Percentiles rank a stretch among this genome's conserved stretches.
phyloP scores from a whole-genome alignment of 179 eudicot genomes.

The Nepenthes alata region DNA sequence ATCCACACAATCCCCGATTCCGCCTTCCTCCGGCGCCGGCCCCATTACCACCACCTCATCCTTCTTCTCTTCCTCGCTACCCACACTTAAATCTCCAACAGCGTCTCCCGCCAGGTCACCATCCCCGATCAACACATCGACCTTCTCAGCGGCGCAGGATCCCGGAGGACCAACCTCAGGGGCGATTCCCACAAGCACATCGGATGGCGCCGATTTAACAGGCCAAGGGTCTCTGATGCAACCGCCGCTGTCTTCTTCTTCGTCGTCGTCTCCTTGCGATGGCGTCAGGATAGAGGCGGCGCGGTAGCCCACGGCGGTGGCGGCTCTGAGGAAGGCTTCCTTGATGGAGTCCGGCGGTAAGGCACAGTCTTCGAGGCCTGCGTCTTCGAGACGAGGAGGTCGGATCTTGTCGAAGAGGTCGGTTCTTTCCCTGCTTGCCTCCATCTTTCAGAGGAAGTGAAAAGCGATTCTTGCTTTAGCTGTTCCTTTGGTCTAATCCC shows the following conservation, averaged over 20 bases:
- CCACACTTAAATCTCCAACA: background rate
- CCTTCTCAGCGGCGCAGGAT: conserved; percentile 27
- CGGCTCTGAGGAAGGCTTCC: conserved; percentile 72
- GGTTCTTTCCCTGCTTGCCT: conserved; percentile 13
- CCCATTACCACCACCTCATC: conserved; percentile 24
- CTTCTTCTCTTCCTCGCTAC: conserved; percentile 9
- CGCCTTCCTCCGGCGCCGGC: conserved; percentile 10
- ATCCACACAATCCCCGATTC: conserved; percentile 29
- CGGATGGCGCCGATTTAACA: conserved; percentile 3
- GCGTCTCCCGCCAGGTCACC: conserved; percentile 12
- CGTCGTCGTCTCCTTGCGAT: conserved; percentile 21
- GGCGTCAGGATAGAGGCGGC: conserved; percentile 17
- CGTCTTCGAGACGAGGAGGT: conserved; percentile 74
- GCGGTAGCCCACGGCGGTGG: conserved; percentile 48
- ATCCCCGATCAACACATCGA: conserved; percentile 17
- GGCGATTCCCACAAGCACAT: conserved; percentile 23
- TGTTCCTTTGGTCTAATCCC: too few relatives aligned
- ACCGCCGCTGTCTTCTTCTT: background rate
- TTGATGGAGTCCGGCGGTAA: conserved; percentile 63
- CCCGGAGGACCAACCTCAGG: conserved; percentile 18
- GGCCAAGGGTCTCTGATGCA: conserved; percentile 30
- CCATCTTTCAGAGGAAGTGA: conserved; percentile 15
- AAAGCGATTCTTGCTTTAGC: background rate
- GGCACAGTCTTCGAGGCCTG: conserved; percentile 84
- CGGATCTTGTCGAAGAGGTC: conserved; percentile 20